phyloP scores from a whole-genome alignment of 352 stramenopile species.

The Phytophthora sp. region DNA sequence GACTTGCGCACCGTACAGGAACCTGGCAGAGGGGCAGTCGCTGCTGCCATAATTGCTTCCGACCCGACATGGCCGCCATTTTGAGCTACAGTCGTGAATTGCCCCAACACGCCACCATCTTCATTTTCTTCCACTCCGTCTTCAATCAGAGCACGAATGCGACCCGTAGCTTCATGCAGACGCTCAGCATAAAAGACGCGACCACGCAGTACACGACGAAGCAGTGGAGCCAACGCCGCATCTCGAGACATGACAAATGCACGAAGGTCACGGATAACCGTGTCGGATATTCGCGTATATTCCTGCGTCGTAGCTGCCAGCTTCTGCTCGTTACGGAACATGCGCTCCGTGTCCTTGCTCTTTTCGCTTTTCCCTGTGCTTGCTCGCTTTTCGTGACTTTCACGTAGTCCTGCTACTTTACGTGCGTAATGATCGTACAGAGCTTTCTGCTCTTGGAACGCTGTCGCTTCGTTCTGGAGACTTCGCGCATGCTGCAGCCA shows the following conservation, averaged over 20 bases:
- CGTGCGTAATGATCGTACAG: constrained; percentile 84
- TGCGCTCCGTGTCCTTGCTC: constrained; percentile 75
- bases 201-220: constrained; percentile 73
- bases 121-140: constrained; percentile 40
- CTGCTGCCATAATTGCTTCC: constrained; percentile 23
- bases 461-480: constrained; percentile 53
- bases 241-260: constrained; percentile 71
- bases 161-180: constrained; percentile 55
- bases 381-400: constrained; percentile 67
- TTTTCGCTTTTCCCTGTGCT: constrained; percentile 63
- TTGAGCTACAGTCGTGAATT: constrained; percentile 53
- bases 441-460: constrained; percentile 71
- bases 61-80: constrained; percentile 20
- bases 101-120: constrained; percentile 47
- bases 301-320: constrained; percentile 63
- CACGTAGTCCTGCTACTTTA: constrained; percentile 70
- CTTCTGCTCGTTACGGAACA: constrained; percentile 87
- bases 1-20: constrained; percentile 45
- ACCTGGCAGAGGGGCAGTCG: constrained; percentile 9
- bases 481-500: constrained; percentile 57
- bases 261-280: constrained; percentile 60
- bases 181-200: constrained; percentile 65
- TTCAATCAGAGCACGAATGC: constrained; percentile 58
- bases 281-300: constrained; percentile 73
- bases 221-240: constrained; percentile 60